Percentiles rank a stretch among this genome's conserved stretches.
Conservation (phyloP, 176 grass and related monocot species). For the Eleusine indica region DNA sequence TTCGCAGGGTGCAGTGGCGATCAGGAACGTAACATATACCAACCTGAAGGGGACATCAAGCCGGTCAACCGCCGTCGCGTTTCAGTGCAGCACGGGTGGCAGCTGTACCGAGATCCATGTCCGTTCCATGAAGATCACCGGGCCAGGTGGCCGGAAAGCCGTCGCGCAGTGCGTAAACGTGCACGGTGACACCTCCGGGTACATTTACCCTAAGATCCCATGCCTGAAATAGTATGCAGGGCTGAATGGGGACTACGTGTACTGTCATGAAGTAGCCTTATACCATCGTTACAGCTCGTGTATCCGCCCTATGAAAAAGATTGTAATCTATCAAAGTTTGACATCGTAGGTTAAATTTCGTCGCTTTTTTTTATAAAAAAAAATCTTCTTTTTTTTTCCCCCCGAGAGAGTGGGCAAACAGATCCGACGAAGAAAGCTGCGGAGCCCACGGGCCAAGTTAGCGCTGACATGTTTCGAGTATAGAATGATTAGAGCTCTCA, state of each 20-base stretch:
- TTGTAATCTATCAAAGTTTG: too few species aligned
- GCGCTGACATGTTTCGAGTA: too few species aligned
- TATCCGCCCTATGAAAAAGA: too few species aligned
- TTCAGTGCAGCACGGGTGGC: conserved; percentile 31
- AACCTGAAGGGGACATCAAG: conserved; percentile 31
- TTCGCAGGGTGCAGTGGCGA: conserved; percentile 25
- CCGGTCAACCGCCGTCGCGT: conserved; percentile 13
- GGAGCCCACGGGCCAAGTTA: too few species aligned
- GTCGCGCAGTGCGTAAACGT: conserved; percentile 23
- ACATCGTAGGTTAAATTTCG: too few species aligned
- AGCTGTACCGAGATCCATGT: conserved; percentile 38
- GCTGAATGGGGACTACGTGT: too few species aligned
- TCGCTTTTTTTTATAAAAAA: too few species aligned
- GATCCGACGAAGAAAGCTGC: too few species aligned
- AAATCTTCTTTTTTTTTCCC: too few species aligned
- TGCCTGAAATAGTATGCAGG: not conserved
- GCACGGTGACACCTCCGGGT: conserved; percentile 2
- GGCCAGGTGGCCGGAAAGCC: not conserved
- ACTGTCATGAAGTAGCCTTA: too few species aligned
- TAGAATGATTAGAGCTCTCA: too few species aligned
- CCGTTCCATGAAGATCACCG: not conserved
- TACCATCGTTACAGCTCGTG: not conserved
- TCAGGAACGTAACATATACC: conserved; percentile 38
- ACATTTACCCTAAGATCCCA: conserved; percentile 23
- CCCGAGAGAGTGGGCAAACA: too few species aligned